Evolutionary conservation across 1,139 yeast genomes (phyloP), one percentile per base, ranked within the genome.

Genomic region (Geotrichum klebahnii): DNA sequence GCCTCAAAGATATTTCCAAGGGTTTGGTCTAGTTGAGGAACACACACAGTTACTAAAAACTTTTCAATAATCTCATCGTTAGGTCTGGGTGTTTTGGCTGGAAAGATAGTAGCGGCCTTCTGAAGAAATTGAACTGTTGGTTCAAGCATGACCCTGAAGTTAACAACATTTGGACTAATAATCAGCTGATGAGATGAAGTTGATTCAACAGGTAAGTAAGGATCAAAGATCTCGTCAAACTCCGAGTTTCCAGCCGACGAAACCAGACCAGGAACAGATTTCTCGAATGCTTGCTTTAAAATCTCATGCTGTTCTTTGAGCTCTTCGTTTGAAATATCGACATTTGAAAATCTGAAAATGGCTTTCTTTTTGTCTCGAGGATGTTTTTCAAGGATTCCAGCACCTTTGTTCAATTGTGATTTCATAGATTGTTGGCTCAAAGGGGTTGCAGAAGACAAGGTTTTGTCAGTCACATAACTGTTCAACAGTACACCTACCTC

Each of bases 141-240:
- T 52, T 81, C 87, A 52, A 82, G 65, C 24, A 88, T 77, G 2
- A 86, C 77, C 57, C 94, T 77, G 82, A 89, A 86, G 61, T 89
- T 87, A 67, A 84, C 81, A n/a, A 88, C 77, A 60, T 81, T 81
- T 3, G 88, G 80, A 0, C 85, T 82, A 1, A 86, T 86, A 39
- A 90, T 71, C 1, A 84, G 77, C 53, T 83, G 82, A 50, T 84
- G 82, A 56, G 61, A 54, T 20, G 64, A 54, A 14, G 38, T 45
- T 12, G 54, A 45, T 23, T 54, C 54, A 20, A 42, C 17, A 3
- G 54, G 53, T 12, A 53, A 45, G 32, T 50, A 52, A 2, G 55
- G 55, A 16, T 50, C 31, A 55, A 60, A 29, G 44, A 41, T 20
- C 5, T 44, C 42, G 10, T 39, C 44, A 48, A 35, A 41, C 36